Evolutionary conservation across 2,329 filamentous ascomycete species (phyloP), one percentile per base, ranked within the genome.

Genomic region (Trichophaea hybrida): DNA sequence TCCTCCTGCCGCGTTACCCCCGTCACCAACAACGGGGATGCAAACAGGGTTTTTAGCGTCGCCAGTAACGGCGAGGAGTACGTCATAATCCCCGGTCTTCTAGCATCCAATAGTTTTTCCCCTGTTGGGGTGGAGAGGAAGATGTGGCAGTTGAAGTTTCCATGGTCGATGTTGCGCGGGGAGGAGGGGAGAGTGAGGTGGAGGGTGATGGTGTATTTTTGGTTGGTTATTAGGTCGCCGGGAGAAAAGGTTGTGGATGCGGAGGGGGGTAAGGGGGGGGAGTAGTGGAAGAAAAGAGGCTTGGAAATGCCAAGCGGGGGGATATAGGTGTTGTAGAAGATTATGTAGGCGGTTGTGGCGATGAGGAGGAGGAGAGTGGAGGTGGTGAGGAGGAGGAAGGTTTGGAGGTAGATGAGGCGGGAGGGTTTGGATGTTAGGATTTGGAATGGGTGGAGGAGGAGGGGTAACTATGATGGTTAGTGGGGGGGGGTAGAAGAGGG

Each of bases 141-240:
- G 13, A 95, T 74, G 51, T 86, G 84, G 15, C 97, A 75, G 93
- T 98, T 98, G 76, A 96, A 97, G 74, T 97, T 97, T 33, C 93
- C 93, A 12, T 80, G 79, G 1, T 79, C 79, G 24, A 86, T 73
- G 69, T 98, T 98, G 1, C 77, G 73, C 0, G 81, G 82, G 1
- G 88, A 93, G 44, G 84, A 82, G 15, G 93, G 93, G 64, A 98
- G 76, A 2, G 80, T 78, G 35, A 98, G 77, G 24, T 81, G 76
- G 1, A 97, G 77, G 4, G 80, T 78, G 46, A 98, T 79, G 71
- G 97, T 89, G 76, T 98, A 98, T 52, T 83, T 78, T 71, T 96
- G 91, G 51, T 80, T 77, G 15, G 81, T 76, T 65, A 85, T 81
- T 63, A 93, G 74, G 51, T 57, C 46, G 8, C 48, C 49, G 4